Evolutionary conservation across 1,139 yeast genomes (phyloP), one percentile per base, ranked within the genome.

Genomic region (Pichia sp.): DNA sequence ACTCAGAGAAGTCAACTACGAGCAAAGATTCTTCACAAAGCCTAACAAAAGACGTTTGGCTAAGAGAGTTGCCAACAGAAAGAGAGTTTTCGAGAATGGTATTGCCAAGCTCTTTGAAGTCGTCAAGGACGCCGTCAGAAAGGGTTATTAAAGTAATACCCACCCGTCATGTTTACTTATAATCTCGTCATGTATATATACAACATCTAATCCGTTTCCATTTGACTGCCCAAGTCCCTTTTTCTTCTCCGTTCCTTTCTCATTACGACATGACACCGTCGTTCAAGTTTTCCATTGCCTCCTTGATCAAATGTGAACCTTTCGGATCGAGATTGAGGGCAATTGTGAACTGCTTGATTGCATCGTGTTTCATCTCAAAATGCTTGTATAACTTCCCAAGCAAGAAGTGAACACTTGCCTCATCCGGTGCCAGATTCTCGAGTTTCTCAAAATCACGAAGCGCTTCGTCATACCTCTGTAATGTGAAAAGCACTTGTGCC

Each of bases 321-420:
- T 87, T 88, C 7, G 97, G 97, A 59, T 91, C 97, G 48, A 91
- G 67, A 52, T 86, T 85, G 61, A 86, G 68, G 1, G 98, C 97
- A 33, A 82, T 75, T 1, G 97, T 91, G 50, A 84, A 85, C 51
- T 86, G 94, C 49, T 76, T 75, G 30, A 91, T 74, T 2, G 98
- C 97, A 46, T 72, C 77, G 48, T 74, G 76, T 51, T 77, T 80
- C 47, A 84, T 77, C 24, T 81, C 78, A 47, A 81, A 74, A 26
- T 81, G 72, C 52, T 82, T 84, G 65, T 87, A 86, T 42, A 88
- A 67, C 55, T 87, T 88, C 15, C 96, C 98, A 34, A 91, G 66
- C 34, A 88, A 62, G 62, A 83, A 86, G 58, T 88, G 96, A 19
- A 91, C 95, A 38, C 87, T 78, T 0, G 96, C 94, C 56, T 93